Conservation (phyloP, 169 alveolate species). For the Pseudocohnilembus persalinus region DNA sequence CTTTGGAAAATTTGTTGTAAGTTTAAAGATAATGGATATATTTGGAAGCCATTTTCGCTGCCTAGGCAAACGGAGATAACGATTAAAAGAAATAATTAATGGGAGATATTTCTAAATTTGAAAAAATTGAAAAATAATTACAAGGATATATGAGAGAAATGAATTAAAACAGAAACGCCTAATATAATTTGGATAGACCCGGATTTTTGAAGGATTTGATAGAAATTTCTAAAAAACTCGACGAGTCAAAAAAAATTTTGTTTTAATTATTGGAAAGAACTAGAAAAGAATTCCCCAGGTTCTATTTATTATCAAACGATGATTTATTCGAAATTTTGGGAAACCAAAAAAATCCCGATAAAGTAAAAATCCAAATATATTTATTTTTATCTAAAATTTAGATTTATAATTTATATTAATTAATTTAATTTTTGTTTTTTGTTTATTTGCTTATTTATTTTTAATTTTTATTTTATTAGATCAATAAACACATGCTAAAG, state of each 20-base stretch:
- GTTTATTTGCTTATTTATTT: no score
- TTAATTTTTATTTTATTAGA: no score
- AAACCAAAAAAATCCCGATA: constrained; percentile 90
- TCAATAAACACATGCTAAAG: constrained; percentile 88
- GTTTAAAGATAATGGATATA: constrained; percentile 89
- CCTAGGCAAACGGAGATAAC: constrained; percentile 57
- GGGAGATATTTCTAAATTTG: constrained; percentile 78
- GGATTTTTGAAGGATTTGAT: constrained; percentile 66
- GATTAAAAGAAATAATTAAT: constrained; percentile 71
- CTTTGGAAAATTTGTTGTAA: constrained; percentile 86
- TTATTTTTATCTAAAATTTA: no score
- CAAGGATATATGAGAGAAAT: constrained; percentile 82
- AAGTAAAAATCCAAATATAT: constrained; percentile 60
- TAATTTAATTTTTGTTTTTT: no score
- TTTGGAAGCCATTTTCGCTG: constrained; percentile 86
- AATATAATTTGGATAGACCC: constrained; percentile 68
- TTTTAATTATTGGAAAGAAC: constrained; percentile 92
- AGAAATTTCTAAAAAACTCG: constrained; percentile 79
- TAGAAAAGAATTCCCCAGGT: constrained; percentile 93
- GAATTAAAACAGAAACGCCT: constrained; percentile 78
- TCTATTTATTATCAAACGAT: constrained; percentile 94
- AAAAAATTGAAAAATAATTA: constrained; percentile 74
- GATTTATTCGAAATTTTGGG: constrained; percentile 94
- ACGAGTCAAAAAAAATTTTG: constrained; percentile 90
- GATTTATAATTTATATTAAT: no score